Conservation (phyloP, 345 rosid genomes). For the Laguncularia racemosa region DNA sequence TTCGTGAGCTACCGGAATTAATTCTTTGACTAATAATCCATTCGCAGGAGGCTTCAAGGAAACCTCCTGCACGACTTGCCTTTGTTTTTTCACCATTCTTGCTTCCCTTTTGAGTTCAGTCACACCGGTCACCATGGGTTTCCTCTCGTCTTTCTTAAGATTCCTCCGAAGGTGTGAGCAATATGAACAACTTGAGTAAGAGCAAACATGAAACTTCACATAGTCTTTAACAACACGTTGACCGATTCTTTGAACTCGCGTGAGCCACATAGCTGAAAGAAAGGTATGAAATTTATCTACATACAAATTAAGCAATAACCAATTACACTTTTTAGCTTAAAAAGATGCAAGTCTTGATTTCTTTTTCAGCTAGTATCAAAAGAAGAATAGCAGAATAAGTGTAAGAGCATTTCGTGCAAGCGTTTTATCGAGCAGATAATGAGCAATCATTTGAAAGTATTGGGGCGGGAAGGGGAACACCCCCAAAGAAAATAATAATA, state of each 20-base stretch:
- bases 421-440: no score
- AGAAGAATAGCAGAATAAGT: no score
- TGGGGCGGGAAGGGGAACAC: no score
- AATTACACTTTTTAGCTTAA: neutral
- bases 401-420: no score
- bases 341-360: neutral
- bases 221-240: neutral
- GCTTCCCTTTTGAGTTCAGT: slow-evolving; percentile 36
- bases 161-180: slow-evolving; percentile 24
- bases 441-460: no score
- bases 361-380: no score
- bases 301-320: neutral
- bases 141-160: slow-evolving; percentile 32
- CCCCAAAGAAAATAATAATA: no score
- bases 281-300: no score
- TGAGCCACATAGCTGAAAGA: slow-evolving; percentile 14
- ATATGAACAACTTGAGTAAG: slow-evolving; percentile 14
- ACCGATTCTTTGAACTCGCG: slow-evolving; percentile 2
- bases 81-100: slow-evolving; percentile 21
- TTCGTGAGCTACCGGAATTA: slow-evolving; percentile 36
- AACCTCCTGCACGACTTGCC: slow-evolving; percentile 28
- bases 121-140: slow-evolving; percentile 38
- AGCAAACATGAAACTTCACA: slow-evolving; percentile 12
- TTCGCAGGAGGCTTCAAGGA: slow-evolving; percentile 37
- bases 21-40: slow-evolving; percentile 32